Evolutionary conservation across 2,329 filamentous ascomycete genomes (phyloP).

Genomic region (Exophiala bonariae): DNA sequence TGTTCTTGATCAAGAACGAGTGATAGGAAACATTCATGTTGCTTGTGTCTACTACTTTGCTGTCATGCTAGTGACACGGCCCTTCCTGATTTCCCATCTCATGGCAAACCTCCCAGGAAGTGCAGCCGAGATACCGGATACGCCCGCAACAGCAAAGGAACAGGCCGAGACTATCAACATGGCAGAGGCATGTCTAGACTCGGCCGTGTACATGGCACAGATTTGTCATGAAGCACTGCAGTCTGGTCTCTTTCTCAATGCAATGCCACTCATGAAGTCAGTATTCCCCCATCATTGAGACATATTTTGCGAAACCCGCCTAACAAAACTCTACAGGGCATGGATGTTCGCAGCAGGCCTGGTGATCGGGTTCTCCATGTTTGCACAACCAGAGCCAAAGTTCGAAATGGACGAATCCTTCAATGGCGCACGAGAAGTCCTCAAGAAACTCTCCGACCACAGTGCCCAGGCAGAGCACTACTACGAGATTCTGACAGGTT

Average conservation of each 20-base stretch:
- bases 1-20: constrained; percentile 33
- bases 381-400: constrained; percentile 49
- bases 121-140: background rate
- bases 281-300: constrained; percentile 25
- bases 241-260: constrained; percentile 48
- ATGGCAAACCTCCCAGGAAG: constrained; percentile 28
- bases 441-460: constrained; percentile 48
- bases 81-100: constrained; percentile 54
- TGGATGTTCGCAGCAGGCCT: constrained; percentile 59
- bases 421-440: constrained; percentile 49
- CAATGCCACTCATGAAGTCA: constrained; percentile 63
- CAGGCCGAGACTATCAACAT: constrained; percentile 32
- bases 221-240: constrained; percentile 52
- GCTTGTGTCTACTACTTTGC: constrained; percentile 61
- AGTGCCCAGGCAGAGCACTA: constrained; percentile 61
- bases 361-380: constrained; percentile 58
- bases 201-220: constrained; percentile 56
- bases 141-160: background rate
- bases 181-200: constrained; percentile 56
- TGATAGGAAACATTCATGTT: constrained; percentile 55
- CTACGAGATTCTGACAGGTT: constrained; percentile 53
- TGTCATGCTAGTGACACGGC: constrained; percentile 57
- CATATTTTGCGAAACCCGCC: background rate
- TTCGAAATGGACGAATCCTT: constrained; percentile 52
- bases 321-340: constrained; percentile 42